phyloP scores from a whole-genome alignment of 257 asterid species.

The Solanum chilense region DNA sequence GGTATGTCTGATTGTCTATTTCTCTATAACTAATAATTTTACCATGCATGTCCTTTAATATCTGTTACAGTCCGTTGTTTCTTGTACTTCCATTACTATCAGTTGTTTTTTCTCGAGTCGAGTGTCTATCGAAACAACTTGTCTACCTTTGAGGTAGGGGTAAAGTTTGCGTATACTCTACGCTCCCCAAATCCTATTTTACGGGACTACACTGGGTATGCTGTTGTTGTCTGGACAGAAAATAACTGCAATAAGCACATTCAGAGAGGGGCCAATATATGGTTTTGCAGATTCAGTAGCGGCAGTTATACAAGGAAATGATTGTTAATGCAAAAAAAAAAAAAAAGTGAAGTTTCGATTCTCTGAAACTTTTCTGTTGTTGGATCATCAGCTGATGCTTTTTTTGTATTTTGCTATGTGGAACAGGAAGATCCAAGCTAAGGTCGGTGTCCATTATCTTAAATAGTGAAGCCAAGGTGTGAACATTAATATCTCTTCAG shows the following conservation, averaged over 20 bases:
- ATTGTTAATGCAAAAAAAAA: background rate
- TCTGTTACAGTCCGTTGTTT: background rate
- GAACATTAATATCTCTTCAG: background rate
- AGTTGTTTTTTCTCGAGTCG: background rate
- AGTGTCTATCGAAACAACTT: background rate
- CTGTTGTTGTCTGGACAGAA: background rate
- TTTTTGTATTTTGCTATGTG: background rate
- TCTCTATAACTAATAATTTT: background rate
- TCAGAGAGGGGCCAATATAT: background rate
- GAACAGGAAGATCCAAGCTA: slow-evolving; percentile 46
- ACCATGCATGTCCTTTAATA: background rate
- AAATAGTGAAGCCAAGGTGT: slow-evolving; percentile 58
- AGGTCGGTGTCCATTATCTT: slow-evolving; percentile 56
- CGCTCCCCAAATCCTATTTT: background rate
- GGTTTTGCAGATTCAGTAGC: background rate
- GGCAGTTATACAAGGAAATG: background rate
- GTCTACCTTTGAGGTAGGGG: background rate
- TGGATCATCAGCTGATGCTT: background rate
- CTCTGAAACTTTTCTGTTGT: background rate
- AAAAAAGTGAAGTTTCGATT: background rate
- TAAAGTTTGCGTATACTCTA: background rate
- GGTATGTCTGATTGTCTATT: slow-evolving; percentile 29
- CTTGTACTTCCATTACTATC: background rate
- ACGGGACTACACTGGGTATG: background rate
- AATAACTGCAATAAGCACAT: background rate